Percentiles rank a stretch among this genome's conserved stretches.
Conservation (phyloP, 1,139 yeast genomes). For the Diutina mesorugosa region DNA sequence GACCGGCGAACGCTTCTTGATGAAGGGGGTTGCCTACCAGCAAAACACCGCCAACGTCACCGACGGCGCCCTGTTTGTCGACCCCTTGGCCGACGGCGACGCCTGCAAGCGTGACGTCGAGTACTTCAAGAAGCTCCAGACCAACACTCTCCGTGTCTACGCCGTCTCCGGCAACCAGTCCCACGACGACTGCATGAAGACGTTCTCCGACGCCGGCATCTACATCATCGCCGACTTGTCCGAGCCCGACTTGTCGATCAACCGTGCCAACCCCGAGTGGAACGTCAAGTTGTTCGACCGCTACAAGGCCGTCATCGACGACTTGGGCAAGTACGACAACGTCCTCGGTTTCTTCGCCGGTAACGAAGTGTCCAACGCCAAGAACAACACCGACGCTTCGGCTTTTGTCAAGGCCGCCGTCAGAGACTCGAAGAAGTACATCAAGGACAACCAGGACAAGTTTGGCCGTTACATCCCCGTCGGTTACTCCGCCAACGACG, state of each 20-base stretch:
- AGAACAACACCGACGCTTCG: conserved; percentile 60
- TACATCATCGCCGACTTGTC: conserved; percentile 81
- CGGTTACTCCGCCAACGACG: conserved; percentile 86
- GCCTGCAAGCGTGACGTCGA: conserved; percentile 27
- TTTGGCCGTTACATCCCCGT: conserved; percentile 54
- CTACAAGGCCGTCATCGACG: conserved; percentile 73
- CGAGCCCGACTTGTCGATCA: conserved; percentile 63
- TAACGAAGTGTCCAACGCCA: conserved; percentile 63
- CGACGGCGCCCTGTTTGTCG: conserved; percentile 38
- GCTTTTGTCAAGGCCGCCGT: conserved; percentile 85
- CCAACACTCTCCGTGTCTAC: conserved; percentile 58
- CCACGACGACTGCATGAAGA: conserved; percentile 82
- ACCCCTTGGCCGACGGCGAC: conserved; percentile 63
- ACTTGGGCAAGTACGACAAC: conserved; percentile 72
- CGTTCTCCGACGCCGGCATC: conserved; percentile 72
- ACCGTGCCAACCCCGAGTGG: conserved; percentile 69
- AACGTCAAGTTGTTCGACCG: conserved; percentile 53
- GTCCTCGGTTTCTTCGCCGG: conserved; percentile 88
- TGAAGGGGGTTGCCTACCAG: conserved; percentile 73
- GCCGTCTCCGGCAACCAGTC: conserved; percentile 66
- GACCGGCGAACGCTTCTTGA: conserved; percentile 72
- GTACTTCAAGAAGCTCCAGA: conserved; percentile 36
- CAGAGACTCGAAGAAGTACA: conserved; percentile 71
- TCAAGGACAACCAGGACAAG: conserved; percentile 33
- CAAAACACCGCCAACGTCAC: conserved; percentile 49